phyloP scores from a whole-genome alignment of 805 yeast genomes.

The Candida germanica region DNA sequence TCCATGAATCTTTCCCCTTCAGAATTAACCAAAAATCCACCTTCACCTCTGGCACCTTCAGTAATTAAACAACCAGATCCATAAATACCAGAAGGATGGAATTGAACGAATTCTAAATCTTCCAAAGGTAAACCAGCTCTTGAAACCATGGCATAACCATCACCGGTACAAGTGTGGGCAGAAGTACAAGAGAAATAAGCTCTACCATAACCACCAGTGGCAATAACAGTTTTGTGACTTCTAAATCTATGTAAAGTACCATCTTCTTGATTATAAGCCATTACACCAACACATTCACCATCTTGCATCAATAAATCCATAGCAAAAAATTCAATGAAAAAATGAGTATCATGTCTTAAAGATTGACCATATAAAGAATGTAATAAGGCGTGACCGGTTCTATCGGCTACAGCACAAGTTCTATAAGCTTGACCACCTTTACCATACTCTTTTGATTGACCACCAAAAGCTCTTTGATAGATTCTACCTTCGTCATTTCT shows the following conservation, averaged over 20 bases:
- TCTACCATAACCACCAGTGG: constrained; percentile 99
- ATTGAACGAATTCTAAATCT: constrained; percentile 96
- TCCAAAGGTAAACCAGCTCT: constrained; percentile 98
- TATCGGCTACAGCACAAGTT: constrained; percentile 98
- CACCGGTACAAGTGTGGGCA: constrained; percentile 99
- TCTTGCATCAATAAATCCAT: constrained; percentile 91
- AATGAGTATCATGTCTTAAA: constrained; percentile 93
- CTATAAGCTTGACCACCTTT: constrained; percentile 99
- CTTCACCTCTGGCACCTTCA: constrained; percentile 99
- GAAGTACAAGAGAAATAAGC: constrained; percentile 98
- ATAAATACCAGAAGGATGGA: constrained; percentile 99
- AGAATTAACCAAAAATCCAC: constrained; percentile 92
- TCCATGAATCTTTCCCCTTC: constrained; percentile 99
- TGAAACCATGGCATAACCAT: constrained; percentile 96
- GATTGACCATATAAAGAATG: constrained; percentile 97
- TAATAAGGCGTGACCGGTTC: constrained; percentile 96
- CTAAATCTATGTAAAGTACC: constrained; percentile 98
- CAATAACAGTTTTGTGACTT: constrained; percentile 93
- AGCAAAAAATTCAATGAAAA: constrained; percentile 96
- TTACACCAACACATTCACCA: constrained; percentile 94
- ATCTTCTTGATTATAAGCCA: constrained; percentile 98
- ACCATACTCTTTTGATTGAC: constrained; percentile 92
- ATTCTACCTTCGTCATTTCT: constrained; percentile 95
- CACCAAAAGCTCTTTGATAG: constrained; percentile 99
- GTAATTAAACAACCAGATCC: constrained; percentile 99